These are phyloP conservation scores for Nakazawaea holstii DNA, from an alignment of 805 yeast genomes.

Conservation along the genomic window DNA sequence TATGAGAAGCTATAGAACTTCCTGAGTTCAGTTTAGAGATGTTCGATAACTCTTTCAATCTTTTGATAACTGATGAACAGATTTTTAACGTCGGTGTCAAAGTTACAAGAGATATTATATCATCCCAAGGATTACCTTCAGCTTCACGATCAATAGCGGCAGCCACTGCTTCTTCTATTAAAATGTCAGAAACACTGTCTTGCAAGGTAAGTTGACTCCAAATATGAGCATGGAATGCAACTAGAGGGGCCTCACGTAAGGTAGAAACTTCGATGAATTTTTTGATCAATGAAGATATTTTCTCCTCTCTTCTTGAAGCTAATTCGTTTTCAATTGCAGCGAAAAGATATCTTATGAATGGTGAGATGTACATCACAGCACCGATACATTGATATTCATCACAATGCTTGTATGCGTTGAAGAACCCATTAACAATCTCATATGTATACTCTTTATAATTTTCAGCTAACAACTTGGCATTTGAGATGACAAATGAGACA, in stretches of 20 bases:
- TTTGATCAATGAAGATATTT: slow-evolving; percentile 55
- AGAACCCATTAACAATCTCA: slow-evolving; percentile 45
- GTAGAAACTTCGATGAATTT: slow-evolving; percentile 57
- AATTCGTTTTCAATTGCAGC: slow-evolving; percentile 48
- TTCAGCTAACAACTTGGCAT: slow-evolving; percentile 53
- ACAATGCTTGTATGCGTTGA: slow-evolving; percentile 43
- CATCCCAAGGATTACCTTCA: slow-evolving; percentile 67
- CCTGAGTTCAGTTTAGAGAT: slow-evolving; percentile 34
- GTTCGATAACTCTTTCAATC: slow-evolving; percentile 50
- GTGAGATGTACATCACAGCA: slow-evolving; percentile 50
- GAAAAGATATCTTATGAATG: slow-evolving; percentile 72
- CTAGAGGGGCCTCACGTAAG: slow-evolving; percentile 38
- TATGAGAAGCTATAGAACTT: slow-evolving; percentile 41
- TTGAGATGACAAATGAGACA: slow-evolving; percentile 50
- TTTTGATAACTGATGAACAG: slow-evolving; percentile 56
- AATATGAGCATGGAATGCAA: slow-evolving; percentile 50
- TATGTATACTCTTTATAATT: slow-evolving; percentile 55
- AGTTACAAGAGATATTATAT: slow-evolving; percentile 55
- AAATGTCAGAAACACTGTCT: slow-evolving; percentile 46
- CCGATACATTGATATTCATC: slow-evolving; percentile 29
- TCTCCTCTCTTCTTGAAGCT: slow-evolving; percentile 24
- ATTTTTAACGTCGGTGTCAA: slow-evolving; percentile 67
- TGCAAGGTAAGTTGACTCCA: slow-evolving; percentile 68
- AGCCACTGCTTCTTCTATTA: slow-evolving; percentile 70
- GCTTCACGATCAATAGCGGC: slow-evolving; percentile 73